A percentile compares a stretch with the other conserved stretches of the same genome.
Evolutionary conservation across 257 asterid genomes (phyloP).

Genomic region (Ophiorrhiza pumila): DNA sequence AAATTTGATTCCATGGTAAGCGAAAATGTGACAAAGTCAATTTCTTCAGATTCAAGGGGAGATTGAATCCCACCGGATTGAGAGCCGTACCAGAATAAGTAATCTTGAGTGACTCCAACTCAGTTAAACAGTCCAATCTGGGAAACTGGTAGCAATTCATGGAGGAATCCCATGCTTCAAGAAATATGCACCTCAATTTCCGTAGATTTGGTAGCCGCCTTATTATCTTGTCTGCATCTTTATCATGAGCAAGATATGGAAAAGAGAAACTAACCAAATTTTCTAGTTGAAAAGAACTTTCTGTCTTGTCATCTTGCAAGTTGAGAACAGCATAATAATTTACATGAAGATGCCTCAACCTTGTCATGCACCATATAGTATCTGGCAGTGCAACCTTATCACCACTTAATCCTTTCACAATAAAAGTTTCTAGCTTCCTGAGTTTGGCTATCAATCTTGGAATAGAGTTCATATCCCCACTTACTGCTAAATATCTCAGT

Average conservation of each 20-base stretch:
- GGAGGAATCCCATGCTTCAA: background rate
- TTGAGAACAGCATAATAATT: background rate
- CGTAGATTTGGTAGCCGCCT: background rate
- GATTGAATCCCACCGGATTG: background rate
- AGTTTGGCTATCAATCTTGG: background rate
- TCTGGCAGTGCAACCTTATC: background rate
- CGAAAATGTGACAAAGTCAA: background rate
- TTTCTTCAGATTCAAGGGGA: background rate
- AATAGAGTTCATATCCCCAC: conserved; percentile 2
- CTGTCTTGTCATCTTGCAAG: background rate
- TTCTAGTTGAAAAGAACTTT: background rate
- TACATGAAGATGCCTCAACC: background rate
- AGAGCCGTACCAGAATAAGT: background rate
- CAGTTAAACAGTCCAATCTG: background rate
- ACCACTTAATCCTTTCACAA: background rate
- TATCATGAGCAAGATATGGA: background rate
- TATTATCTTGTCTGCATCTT: background rate
- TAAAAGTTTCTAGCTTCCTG: background rate
- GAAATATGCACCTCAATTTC: background rate
- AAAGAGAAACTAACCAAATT: conserved; percentile 1
- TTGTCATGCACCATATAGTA: background rate
- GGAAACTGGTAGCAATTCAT: background rate
- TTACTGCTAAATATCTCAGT: background rate
- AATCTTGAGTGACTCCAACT: conserved; percentile 2
- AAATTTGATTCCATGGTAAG: background rate